phyloP scores from a whole-genome alignment of 306 rosid genomes.

The Purshia tridentata region DNA sequence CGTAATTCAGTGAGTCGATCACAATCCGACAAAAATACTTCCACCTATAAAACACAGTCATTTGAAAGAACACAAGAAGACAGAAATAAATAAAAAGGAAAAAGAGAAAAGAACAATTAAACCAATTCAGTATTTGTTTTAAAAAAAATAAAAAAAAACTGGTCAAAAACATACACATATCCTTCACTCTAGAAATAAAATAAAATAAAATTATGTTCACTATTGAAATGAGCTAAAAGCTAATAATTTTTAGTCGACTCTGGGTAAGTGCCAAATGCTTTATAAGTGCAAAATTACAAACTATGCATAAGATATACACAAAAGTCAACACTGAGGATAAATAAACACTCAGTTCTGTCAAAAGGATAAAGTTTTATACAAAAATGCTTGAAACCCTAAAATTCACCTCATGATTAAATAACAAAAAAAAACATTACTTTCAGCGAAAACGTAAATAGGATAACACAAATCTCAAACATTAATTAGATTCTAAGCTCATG shows the following conservation, averaged over 20 bases:
- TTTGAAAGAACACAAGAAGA: not conserved
- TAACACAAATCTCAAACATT: constrained; percentile 11
- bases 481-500: constrained; percentile 10
- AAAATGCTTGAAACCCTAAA: constrained; percentile 32
- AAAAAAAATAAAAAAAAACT: no score
- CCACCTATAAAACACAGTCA: not conserved
- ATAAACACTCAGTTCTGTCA: constrained; percentile 21
- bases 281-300: not conserved
- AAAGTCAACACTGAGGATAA: constrained; percentile 1
- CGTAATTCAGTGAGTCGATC: not conserved
- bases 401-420: not conserved
- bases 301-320: not conserved
- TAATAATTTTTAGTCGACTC: not conserved
- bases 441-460: constrained; percentile 1
- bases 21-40: constrained; percentile 4
- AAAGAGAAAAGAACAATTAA: not conserved
- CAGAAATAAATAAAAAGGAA: not conserved
- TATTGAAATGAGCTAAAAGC: not conserved
- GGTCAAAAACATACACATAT: not conserved
- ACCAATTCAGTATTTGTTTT: no score
- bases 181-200: not conserved
- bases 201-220: constrained; percentile 1
- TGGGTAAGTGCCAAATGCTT: not conserved
- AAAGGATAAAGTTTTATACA: constrained; percentile 5
- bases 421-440: constrained; percentile 4